Evolutionary conservation across 169 alveolate genomes (phyloP).

Genomic region (Plasmodium fragile): DNA sequence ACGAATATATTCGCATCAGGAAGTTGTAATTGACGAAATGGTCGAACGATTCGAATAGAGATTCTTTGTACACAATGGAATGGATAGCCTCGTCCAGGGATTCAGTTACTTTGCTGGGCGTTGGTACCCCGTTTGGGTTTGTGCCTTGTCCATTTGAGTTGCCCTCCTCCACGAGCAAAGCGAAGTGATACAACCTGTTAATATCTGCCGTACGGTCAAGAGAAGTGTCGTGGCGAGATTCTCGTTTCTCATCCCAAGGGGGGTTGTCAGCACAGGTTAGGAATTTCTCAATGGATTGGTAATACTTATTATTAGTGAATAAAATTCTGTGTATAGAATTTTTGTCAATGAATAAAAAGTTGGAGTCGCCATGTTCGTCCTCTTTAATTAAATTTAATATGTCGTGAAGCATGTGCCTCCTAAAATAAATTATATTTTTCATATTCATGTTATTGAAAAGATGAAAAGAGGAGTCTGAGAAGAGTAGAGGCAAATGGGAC

Average conservation of each 20-base stretch:
- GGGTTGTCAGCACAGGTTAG: not conserved
- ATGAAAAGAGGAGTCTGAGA: conserved; percentile 42
- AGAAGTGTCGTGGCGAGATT: not conserved
- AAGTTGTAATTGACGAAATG: conserved; percentile 46
- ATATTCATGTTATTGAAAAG: conserved; percentile 49
- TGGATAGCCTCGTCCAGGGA: not conserved
- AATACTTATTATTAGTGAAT: conserved; percentile 44
- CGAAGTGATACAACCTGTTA: conserved; percentile 2
- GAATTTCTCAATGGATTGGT: not conserved
- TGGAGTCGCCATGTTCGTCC: conserved; percentile 1
- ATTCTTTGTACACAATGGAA: not conserved
- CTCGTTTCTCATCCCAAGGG: not conserved
- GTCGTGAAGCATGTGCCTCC: conserved; percentile 72
- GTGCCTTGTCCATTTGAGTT: not conserved
- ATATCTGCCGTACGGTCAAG: not conserved
- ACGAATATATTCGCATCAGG: conserved; percentile 46
- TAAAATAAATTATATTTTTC: conserved; percentile 54
- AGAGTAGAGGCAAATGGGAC: conserved; percentile 37
- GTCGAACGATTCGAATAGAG: conserved; percentile 32
- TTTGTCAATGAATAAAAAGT: conserved; percentile 51
- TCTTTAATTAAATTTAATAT: conserved; percentile 25
- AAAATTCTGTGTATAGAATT: conserved; percentile 32
- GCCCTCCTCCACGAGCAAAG: not conserved
- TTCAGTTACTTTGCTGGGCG: not conserved
- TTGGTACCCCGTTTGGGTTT: not conserved